Percentiles rank a stretch among this genome's conserved stretches.
These are phyloP conservation scores for Cokeromyces recurvatus DNA, from an alignment of 371 early-diverging fungal genomes.

Conservation along the genomic window DNA sequence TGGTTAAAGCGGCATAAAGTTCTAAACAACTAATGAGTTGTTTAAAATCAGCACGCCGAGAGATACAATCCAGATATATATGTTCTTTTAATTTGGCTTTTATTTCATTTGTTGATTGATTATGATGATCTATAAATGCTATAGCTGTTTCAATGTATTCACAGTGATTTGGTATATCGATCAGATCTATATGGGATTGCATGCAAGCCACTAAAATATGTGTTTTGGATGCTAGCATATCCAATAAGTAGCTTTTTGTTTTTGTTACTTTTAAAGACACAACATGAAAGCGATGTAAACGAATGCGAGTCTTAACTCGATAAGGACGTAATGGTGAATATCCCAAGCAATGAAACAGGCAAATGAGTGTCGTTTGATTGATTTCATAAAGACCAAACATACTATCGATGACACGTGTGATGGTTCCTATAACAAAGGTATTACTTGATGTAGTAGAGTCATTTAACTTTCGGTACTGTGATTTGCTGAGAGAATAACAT, in stretches of 20 bases:
- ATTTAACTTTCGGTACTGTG: background rate
- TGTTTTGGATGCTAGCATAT: no score
- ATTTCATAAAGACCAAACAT: constrained; percentile 31
- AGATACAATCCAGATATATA: background rate
- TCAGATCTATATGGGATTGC: constrained; percentile 11
- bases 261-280: background rate
- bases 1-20: constrained; percentile 6
- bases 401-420: constrained; percentile 28
- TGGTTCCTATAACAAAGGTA: constrained; percentile 2
- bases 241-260: background rate
- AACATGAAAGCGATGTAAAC: constrained; percentile 17
- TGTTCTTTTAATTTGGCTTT: background rate
- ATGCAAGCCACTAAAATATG: constrained; percentile 17
- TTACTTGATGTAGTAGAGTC: background rate
- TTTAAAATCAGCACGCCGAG: background rate
- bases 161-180: background rate
- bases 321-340: constrained; percentile 15
- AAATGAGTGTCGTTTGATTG: constrained; percentile 9
- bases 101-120: no score
- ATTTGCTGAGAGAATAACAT: no score
- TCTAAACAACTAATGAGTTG: constrained; percentile 14
- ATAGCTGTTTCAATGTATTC: no score
- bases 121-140: no score
- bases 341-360: constrained; percentile 17
- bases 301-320: constrained; percentile 15